Evolutionary conservation across 495 filamentous ascomycete genomes (phyloP), one percentile per base, ranked within the genome.

Genomic region (Tirmania nivea): DNA sequence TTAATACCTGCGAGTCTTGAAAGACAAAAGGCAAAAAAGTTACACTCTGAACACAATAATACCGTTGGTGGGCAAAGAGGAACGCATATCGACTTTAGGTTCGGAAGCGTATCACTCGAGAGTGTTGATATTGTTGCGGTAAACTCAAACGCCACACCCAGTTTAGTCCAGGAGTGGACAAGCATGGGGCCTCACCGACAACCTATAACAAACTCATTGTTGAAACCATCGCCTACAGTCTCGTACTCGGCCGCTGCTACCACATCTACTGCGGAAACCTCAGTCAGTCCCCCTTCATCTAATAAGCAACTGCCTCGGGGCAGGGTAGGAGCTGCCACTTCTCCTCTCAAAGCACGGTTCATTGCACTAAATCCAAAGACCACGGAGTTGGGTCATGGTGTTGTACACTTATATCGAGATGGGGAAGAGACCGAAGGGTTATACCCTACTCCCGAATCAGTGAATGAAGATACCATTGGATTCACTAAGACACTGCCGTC

Each of bases 331-430:
- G 51, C 52, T 12, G 59, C 63, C 21, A 57, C 53, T 55, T 57
- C 61, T 34, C 75, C 77, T 53, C 80, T 85, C 0, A 93, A 86
- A 67, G 90, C 83, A 39, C 74, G 74, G 57, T 94, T 81, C 60
- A 69, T 87, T 20, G 81, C 84, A 3, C 69, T 86, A 0, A 80
- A 83, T 56, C 73, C 77, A 25, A 79, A 83, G 66, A 77, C 81
- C 56, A 82, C 83, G 16, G 84, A 94, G 55, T 73, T 88, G 34
- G 83, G 89, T 10, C 95, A 83, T 79, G 90, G 90, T 0, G 78
- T 96, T 21, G 87, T 97, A 14, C 90, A 94, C 67, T 70, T 97
- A 6, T 97, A 95, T 59, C 75, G 88, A 2, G 90, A 97, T 67
- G 75, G 74, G 6, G 75, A 84, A 52, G 84, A 89, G 64, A 85